Percentiles rank a stretch among this genome's conserved stretches.
Evolutionary conservation across 1,284 basidiomycete genomes (phyloP).

Genomic region (Leccinum angustisporum): DNA sequence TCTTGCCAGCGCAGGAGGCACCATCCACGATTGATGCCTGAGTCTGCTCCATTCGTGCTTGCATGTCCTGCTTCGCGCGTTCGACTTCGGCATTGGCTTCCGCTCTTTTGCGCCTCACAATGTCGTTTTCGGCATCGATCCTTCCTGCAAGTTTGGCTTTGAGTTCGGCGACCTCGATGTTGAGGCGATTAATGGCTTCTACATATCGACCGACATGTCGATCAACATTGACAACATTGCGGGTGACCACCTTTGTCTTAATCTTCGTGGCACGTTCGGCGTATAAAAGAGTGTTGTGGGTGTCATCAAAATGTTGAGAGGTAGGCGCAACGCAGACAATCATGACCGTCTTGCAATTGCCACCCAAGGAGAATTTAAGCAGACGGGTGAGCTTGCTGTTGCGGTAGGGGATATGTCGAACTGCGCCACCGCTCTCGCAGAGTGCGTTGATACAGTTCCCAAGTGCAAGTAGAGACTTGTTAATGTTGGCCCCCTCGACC

Average conservation of each 20-base stretch:
- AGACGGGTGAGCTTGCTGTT: slow-evolving; percentile 96
- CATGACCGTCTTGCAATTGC: slow-evolving; percentile 98
- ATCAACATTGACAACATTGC: slow-evolving; percentile 92
- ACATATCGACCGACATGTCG: slow-evolving; percentile 93
- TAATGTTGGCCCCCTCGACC: slow-evolving; percentile 97
- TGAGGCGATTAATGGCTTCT: slow-evolving; percentile 88
- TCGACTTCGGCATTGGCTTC: slow-evolving; percentile 72
- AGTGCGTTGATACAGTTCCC: slow-evolving; percentile 97
- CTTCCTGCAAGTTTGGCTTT: slow-evolving; percentile 81
- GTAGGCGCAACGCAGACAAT: slow-evolving; percentile 95
- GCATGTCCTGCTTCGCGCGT: slow-evolving; percentile 68
- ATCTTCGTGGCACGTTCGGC: slow-evolving; percentile 96
- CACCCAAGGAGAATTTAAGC: slow-evolving; percentile 94
- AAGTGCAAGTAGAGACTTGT: slow-evolving; percentile 92
- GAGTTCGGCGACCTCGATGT: slow-evolving; percentile 80
- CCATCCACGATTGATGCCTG: slow-evolving; percentile 74
- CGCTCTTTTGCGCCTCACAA: slow-evolving; percentile 59
- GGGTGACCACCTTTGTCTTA: slow-evolving; percentile 90
- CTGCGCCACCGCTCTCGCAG: slow-evolving; percentile 82
- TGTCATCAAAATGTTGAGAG: slow-evolving; percentile 94
- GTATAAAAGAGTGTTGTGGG: slow-evolving; percentile 94
- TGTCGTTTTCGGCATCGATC: slow-evolving; percentile 59
- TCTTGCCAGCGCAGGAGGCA: slow-evolving; percentile 71
- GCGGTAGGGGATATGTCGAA: slow-evolving; percentile 90
- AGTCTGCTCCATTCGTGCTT: slow-evolving; percentile 66